phyloP scores from a whole-genome alignment of 1,139 yeast genomes.

The Lodderomyces elongisporus region DNA sequence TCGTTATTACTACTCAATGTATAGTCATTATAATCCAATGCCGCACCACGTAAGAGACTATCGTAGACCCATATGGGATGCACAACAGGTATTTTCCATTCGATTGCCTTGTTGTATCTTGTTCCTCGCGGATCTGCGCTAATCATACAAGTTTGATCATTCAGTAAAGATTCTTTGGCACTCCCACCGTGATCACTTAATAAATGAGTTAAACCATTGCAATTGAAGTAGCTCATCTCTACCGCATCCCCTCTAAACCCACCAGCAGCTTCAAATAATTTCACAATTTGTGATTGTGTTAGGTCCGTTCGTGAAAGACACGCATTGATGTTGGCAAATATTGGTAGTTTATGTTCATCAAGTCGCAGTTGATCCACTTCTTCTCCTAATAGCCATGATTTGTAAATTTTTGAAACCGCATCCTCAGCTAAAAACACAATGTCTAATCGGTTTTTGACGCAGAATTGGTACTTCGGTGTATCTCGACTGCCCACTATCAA shows the following conservation, averaged over 20 bases:
- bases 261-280: slow-evolving; percentile 4
- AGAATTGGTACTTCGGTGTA: slow-evolving; percentile 66
- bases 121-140: slow-evolving; percentile 54
- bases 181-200: slow-evolving; percentile 48
- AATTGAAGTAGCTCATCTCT: neutral
- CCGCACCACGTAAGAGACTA: slow-evolving; percentile 56
- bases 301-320: slow-evolving; percentile 49
- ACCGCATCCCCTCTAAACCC: neutral
- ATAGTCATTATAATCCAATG: slow-evolving; percentile 46
- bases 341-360: slow-evolving; percentile 27
- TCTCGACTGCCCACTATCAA: slow-evolving; percentile 63
- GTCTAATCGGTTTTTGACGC: slow-evolving; percentile 56
- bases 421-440: slow-evolving; percentile 50
- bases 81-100: slow-evolving; percentile 65
- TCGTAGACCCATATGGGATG: slow-evolving; percentile 76
- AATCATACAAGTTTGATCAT: slow-evolving; percentile 47
- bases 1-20: slow-evolving; percentile 17
- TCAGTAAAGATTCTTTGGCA: slow-evolving; percentile 53
- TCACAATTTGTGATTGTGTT: slow-evolving; percentile 8
- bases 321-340: slow-evolving; percentile 45
- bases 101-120: slow-evolving; percentile 57
- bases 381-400: slow-evolving; percentile 52
- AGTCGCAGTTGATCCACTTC: slow-evolving; percentile 22
- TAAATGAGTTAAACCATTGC: neutral
- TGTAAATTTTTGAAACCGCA: slow-evolving; percentile 41